Percentiles rank a stretch among this genome's conserved stretches.
Evolutionary conservation across 2,329 filamentous ascomycete genomes (phyloP).

Genomic region (Calonectria montana): DNA sequence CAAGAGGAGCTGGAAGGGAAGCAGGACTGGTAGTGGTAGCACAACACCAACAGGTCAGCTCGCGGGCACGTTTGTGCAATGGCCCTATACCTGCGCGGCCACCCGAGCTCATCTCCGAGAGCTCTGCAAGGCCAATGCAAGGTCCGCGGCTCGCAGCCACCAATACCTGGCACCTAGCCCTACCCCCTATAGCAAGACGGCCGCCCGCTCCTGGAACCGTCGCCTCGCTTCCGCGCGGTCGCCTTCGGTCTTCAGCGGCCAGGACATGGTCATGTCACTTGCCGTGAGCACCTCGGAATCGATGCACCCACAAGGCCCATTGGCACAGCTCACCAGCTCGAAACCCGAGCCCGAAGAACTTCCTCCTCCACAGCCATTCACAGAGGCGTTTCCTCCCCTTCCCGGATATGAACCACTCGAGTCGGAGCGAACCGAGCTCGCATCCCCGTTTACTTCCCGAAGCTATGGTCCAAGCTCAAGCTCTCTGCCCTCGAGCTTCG

Average conservation of each 20-base stretch:
- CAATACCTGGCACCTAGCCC: constrained; percentile 64
- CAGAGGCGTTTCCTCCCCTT: constrained; percentile 7
- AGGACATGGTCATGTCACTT: constrained; percentile 73
- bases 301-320: constrained; percentile 71
- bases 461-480: constrained; percentile 72
- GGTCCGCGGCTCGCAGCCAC: constrained; percentile 55
- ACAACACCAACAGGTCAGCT: constrained; percentile 65
- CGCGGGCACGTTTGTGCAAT: constrained; percentile 64
- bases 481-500: constrained; percentile 55
- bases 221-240: constrained; percentile 60
- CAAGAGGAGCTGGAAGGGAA: constrained; percentile 74
- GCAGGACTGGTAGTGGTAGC: constrained; percentile 59
- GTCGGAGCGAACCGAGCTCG: constrained; percentile 53
- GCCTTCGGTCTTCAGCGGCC: constrained; percentile 65
- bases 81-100: constrained; percentile 73
- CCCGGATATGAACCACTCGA: constrained; percentile 36
- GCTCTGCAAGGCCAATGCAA: constrained; percentile 68
- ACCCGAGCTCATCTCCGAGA: constrained; percentile 72
- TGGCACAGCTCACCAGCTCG: constrained; percentile 69
- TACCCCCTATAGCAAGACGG: constrained; percentile 65
- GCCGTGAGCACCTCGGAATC: constrained; percentile 71
- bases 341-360: constrained; percentile 39
- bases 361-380: constrained; percentile 30
- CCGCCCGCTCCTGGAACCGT: constrained; percentile 62
- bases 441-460: constrained; percentile 66